Conservation (phyloP, 805 yeast genomes). For the Wickerhamomyces subpelliculosus region DNA sequence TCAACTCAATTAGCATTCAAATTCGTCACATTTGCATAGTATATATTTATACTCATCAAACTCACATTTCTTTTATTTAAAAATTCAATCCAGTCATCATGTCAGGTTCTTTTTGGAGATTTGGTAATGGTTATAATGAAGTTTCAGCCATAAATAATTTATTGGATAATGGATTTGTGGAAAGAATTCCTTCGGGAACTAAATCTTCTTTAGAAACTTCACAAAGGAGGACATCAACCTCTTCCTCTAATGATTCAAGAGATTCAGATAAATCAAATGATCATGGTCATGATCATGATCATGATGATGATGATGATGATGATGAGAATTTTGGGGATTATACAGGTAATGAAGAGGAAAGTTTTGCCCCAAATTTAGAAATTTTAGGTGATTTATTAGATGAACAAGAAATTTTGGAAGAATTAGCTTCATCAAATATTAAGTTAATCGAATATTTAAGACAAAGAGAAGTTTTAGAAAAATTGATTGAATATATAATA, state of each 20-base stretch:
- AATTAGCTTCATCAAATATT: conserved; percentile 62
- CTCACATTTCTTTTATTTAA: too few species aligned
- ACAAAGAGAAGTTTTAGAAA: conserved; percentile 66
- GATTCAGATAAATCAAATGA: conserved; percentile 13
- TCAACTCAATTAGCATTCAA: too few species aligned
- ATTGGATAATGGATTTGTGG: conserved; percentile 31
- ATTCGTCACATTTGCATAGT: too few species aligned
- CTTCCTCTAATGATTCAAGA: conserved; percentile 16
- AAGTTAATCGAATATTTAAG: conserved; percentile 74
- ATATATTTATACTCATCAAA: too few species aligned
- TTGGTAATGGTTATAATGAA: conserved; percentile 48
- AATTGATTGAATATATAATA: conserved; percentile 62
- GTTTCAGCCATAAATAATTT: conserved; percentile 49
- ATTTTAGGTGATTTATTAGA: conserved; percentile 57
- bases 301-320: conserved; percentile 22
- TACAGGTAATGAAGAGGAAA: conserved; percentile 21
- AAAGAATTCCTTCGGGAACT: conserved; percentile 35
- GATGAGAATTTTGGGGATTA: conserved; percentile 22
- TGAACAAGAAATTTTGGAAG: conserved; percentile 69
- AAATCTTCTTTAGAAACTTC: too few species aligned
- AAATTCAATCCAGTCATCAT: conserved; percentile 9
- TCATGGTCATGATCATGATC: conserved; percentile 25
- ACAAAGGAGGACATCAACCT: conserved; percentile 13
- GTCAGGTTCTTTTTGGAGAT: conserved; percentile 52
- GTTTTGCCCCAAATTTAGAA: conserved; percentile 33